phyloP scores from a whole-genome alignment of 2,329 filamentous ascomycete species.

The Aspergillus arachidicola region DNA sequence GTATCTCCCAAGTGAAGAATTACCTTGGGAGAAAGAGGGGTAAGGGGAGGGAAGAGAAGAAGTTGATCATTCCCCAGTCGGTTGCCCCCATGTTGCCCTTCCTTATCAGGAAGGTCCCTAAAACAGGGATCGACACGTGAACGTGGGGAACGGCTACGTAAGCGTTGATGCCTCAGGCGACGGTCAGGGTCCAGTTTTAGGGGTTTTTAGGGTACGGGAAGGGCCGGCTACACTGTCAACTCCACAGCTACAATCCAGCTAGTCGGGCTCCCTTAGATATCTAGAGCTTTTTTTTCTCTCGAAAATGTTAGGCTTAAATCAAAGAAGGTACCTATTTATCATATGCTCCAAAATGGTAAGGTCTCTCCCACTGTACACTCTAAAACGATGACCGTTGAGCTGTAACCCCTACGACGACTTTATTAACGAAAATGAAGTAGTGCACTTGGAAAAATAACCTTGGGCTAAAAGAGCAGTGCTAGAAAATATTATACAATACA shows the following conservation, averaged over 20 bases:
- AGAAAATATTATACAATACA: not conserved
- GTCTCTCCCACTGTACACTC: too few species aligned
- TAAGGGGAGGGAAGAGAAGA: not conserved
- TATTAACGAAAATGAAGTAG: not conserved
- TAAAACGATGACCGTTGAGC: too few species aligned
- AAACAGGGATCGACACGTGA: constrained; percentile 8
- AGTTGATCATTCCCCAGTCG: not conserved
- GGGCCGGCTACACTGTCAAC: too few species aligned
- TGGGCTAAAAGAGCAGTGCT: not conserved
- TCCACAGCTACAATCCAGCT: too few species aligned
- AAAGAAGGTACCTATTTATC: too few species aligned
- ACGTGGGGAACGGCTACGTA: not conserved
- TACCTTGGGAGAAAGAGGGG: not conserved
- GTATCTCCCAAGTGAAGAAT: not conserved
- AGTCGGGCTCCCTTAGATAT: too few species aligned
- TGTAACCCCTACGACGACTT: not conserved
- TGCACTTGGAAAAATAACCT: not conserved
- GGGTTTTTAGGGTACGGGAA: not conserved
- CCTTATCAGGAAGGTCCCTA: constrained; percentile 9
- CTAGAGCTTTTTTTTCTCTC: too few species aligned
- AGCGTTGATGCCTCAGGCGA: not conserved
- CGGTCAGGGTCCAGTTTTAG: not conserved
- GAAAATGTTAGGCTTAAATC: too few species aligned
- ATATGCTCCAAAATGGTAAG: too few species aligned
- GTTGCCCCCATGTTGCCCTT: not conserved